A percentile compares a stretch with the other conserved stretches of the same genome.
phyloP scores from a whole-genome alignment of 345 rosid genomes.

The Nephelium lappaceum region DNA sequence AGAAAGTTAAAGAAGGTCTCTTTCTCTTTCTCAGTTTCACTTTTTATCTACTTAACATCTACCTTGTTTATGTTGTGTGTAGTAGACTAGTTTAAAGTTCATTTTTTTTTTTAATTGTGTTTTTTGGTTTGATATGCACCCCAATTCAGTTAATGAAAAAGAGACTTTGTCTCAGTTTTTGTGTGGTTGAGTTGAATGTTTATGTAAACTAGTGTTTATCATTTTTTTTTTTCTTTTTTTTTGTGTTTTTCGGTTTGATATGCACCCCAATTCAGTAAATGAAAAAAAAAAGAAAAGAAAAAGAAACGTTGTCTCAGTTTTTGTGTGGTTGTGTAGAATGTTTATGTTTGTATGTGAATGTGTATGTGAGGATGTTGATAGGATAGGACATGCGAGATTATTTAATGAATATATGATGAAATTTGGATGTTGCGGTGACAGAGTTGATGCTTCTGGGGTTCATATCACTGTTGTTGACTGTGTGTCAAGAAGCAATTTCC shows the following conservation, averaged over 20 bases:
- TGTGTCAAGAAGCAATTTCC: conserved; percentile 45
- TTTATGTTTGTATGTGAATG: too few species aligned
- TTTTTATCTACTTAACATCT: not conserved
- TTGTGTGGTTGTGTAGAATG: not conserved
- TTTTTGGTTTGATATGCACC: not conserved
- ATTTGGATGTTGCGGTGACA: conserved; percentile 24
- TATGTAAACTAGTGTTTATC: not conserved
- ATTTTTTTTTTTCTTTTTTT: not conserved
- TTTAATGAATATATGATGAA: not conserved
- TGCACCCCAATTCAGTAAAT: too few species aligned
- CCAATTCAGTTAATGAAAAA: too few species aligned
- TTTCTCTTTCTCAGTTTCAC: not conserved
- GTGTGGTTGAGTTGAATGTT: not conserved
- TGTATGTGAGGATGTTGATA: not conserved
- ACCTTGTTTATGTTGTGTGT: not conserved
- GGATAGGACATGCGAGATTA: not conserved
- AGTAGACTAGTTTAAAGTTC: too few species aligned
- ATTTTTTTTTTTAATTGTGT: not conserved
- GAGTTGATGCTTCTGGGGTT: conserved; percentile 81
- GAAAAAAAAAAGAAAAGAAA: too few species aligned
- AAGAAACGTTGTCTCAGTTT: not conserved
- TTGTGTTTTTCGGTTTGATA: not conserved
- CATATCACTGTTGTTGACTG: conserved; percentile 67
- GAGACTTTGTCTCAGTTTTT: too few species aligned
- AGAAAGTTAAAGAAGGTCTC: conserved; percentile 85